phyloP scores from a whole-genome alignment of 345 rosid genomes.

The Hevea brasiliensis region DNA sequence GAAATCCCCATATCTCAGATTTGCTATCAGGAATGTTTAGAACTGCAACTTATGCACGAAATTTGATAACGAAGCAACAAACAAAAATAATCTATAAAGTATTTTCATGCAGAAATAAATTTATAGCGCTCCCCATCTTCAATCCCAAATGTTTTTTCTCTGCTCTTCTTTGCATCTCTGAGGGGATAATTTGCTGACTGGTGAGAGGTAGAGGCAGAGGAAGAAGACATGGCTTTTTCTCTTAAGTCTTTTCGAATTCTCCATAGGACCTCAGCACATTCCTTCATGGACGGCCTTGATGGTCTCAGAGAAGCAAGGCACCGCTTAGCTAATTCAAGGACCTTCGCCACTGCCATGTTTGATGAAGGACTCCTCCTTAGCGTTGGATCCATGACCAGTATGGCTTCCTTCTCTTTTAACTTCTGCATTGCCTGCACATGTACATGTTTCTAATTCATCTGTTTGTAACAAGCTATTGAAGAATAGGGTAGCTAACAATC shows the following conservation, averaged over 20 bases:
- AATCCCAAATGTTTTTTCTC: conserved; percentile 45
- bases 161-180: conserved; percentile 31
- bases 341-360: conserved; percentile 49
- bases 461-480: neutral
- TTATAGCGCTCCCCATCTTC: conserved; percentile 37
- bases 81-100: neutral
- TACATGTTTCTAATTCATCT: neutral
- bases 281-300: conserved; percentile 77
- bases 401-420: conserved; percentile 53
- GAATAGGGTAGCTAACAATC: neutral
- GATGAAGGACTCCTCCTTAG: conserved; percentile 68
- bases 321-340: conserved; percentile 61
- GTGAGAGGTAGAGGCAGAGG: conserved; percentile 41
- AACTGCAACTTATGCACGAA: neutral
- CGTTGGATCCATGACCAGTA: conserved; percentile 73
- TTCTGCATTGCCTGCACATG: conserved; percentile 68
- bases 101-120: conserved; percentile 48
- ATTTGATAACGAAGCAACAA: neutral
- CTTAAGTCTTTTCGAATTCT: conserved; percentile 57
- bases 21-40: neutral
- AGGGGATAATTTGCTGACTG: conserved; percentile 45
- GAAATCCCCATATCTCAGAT: neutral
- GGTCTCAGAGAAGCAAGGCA: conserved; percentile 58
- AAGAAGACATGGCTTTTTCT: conserved; percentile 37
- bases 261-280: conserved; percentile 73